A percentile compares a stretch with the other conserved stretches of the same genome.
Conservation (phyloP, 1,284 basidiomycete genomes). For the Irpex lacteus region DNA sequence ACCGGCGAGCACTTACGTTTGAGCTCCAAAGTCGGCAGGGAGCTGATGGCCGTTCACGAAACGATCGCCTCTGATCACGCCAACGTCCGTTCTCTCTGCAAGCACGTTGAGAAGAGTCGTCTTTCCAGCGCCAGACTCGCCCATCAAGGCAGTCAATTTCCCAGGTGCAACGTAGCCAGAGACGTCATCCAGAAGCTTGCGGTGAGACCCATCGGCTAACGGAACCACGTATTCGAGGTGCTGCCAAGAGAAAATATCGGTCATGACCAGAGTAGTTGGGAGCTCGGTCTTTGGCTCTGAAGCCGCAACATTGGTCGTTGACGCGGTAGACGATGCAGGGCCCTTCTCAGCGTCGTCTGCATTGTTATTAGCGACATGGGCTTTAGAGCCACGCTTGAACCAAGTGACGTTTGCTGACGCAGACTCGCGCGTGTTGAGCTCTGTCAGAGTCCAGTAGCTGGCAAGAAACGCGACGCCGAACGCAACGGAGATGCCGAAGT, state of each 20-base stretch:
- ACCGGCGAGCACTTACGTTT: slow-evolving; percentile 41
- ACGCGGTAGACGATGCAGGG: background rate
- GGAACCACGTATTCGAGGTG: slow-evolving; percentile 62
- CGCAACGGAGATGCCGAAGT: slow-evolving; percentile 52
- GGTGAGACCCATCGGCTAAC: slow-evolving; percentile 49
- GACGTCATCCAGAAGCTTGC: slow-evolving; percentile 73
- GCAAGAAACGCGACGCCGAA: slow-evolving; percentile 47
- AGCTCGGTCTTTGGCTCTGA: background rate
- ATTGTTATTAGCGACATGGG: slow-evolving; percentile 1
- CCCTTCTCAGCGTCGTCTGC: slow-evolving; percentile 21
- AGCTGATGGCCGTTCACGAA: slow-evolving; percentile 76
- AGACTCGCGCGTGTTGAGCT: slow-evolving; percentile 37
- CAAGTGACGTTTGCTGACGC: slow-evolving; percentile 32
- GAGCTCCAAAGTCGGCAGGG: slow-evolving; percentile 73
- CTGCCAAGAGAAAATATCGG: slow-evolving; percentile 63
- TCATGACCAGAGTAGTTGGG: slow-evolving; percentile 24
- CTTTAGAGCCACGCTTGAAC: slow-evolving; percentile 42
- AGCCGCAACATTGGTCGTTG: background rate
- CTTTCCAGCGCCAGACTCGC: slow-evolving; percentile 81
- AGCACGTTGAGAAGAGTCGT: slow-evolving; percentile 84
- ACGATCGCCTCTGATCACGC: slow-evolving; percentile 75
- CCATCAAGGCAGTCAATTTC: slow-evolving; percentile 76
- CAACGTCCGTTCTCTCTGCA: slow-evolving; percentile 74
- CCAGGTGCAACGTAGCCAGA: slow-evolving; percentile 84
- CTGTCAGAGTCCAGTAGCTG: slow-evolving; percentile 51